Conservation (phyloP, 495 filamentous ascomycete species). For the Parmelia sp. region DNA sequence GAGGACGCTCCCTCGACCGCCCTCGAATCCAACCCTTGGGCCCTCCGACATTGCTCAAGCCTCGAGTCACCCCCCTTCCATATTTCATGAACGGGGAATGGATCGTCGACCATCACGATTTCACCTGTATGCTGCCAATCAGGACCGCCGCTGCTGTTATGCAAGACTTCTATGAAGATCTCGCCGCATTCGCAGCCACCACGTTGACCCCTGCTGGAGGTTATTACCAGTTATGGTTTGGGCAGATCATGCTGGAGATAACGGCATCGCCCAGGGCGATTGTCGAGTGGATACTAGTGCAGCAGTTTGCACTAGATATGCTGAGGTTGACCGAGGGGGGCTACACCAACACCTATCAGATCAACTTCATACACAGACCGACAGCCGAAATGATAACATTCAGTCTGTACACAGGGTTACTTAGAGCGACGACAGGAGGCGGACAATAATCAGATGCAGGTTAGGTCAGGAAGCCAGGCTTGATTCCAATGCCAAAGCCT, state of each 20-base stretch:
- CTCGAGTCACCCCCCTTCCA: neutral
- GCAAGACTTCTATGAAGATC: slow-evolving; percentile 6
- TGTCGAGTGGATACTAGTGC: neutral
- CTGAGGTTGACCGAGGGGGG: slow-evolving; percentile 1
- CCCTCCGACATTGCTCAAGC: neutral
- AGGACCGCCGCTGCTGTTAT: neutral
- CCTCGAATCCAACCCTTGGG: neutral
- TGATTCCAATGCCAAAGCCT: neutral
- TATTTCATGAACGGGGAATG: neutral
- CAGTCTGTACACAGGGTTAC: neutral
- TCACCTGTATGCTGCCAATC: slow-evolving; percentile 4
- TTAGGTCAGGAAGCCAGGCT: neutral
- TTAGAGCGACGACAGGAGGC: neutral
- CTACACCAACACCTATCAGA: slow-evolving; percentile 6
- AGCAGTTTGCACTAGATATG: neutral
- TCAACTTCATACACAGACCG: neutral
- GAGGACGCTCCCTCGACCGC: neutral
- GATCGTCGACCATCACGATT: slow-evolving; percentile 6
- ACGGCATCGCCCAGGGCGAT: neutral
- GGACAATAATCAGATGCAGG: neutral
- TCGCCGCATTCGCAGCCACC: neutral
- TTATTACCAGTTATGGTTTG: neutral
- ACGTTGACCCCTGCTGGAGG: neutral
- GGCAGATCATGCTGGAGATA: neutral
- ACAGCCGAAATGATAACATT: slow-evolving; percentile 1